A percentile compares a stretch with the other conserved stretches of the same genome.
phyloP scores from a whole-genome alignment of 768 basidiomycete genomes.

The Lactifluus volemus region DNA sequence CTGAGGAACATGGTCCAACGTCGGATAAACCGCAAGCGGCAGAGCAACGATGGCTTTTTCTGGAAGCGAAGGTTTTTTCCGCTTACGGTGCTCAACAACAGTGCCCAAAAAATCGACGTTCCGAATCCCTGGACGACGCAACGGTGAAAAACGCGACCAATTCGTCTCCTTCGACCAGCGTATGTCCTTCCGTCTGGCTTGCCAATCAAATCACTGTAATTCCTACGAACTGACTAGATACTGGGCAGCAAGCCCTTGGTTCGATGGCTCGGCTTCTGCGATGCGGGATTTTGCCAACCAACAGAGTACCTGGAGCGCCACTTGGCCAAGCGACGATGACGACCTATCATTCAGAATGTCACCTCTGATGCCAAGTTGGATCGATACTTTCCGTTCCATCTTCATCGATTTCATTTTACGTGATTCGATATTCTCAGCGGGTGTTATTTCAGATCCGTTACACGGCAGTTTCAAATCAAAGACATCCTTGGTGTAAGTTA shows the following conservation, averaged over 20 bases:
- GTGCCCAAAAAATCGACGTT: conserved; percentile 32
- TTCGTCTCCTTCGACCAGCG: conserved; percentile 49
- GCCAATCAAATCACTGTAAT: no score
- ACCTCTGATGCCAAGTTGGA: no score
- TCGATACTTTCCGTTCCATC: no score
- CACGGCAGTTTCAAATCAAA: no score
- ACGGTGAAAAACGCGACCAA: conserved; percentile 30
- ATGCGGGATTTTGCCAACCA: conserved; percentile 61
- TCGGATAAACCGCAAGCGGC: conserved; percentile 29
- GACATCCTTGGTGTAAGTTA: no score
- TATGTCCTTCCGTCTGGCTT: conserved; percentile 21
- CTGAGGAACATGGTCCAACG: conserved; percentile 45
- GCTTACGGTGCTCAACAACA: conserved; percentile 36
- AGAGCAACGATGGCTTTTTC: conserved; percentile 37
- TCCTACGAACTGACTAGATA: neutral
- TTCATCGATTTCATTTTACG: no score
- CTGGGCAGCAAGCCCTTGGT: conserved; percentile 61
- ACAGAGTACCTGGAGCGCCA: conserved; percentile 59
- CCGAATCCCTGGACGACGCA: conserved; percentile 42
- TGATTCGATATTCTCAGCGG: no score
- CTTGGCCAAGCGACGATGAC: conserved; percentile 59
- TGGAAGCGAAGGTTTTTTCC: conserved; percentile 47
- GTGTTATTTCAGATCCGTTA: no score
- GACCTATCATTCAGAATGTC: conserved; percentile 65
- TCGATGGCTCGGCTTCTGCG: conserved; percentile 50